A percentile compares a stretch with the other conserved stretches of the same genome.
phyloP scores from a whole-genome alignment of 108 stramenopile genomes.

The Cylindrotheca fusiformis region DNA sequence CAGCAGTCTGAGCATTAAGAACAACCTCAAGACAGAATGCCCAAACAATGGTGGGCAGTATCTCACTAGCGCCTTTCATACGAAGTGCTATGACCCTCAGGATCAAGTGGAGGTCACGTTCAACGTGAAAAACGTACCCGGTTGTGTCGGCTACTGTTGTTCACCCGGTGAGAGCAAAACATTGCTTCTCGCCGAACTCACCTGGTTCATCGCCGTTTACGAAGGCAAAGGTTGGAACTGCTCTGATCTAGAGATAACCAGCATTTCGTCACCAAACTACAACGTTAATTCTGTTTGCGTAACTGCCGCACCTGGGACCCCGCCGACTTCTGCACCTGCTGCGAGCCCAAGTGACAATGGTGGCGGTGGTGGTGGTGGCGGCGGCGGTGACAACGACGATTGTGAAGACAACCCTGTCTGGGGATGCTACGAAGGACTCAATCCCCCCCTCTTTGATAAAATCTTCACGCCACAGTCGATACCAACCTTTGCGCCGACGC shows the following conservation, averaged over 20 bases:
- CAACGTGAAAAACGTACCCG: not conserved
- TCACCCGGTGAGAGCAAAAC: not conserved
- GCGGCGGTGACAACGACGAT: not conserved
- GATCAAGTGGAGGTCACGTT: not conserved
- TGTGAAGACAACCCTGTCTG: not conserved
- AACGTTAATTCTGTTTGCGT: not conserved
- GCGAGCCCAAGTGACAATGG: too few species aligned
- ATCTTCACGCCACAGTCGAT: not conserved
- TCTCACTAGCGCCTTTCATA: not conserved
- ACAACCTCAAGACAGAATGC: not conserved
- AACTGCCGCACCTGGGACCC: not conserved
- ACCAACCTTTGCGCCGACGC: not conserved
- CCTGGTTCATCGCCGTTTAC: not conserved
- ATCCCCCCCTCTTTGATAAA: not conserved
- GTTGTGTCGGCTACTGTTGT: not conserved
- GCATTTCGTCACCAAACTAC: not conserved
- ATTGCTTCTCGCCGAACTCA: not conserved
- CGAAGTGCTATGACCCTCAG: not conserved
- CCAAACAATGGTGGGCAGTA: not conserved
- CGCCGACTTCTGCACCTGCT: not conserved
- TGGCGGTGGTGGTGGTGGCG: too few species aligned
- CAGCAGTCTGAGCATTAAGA: not conserved
- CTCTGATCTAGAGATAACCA: not conserved
- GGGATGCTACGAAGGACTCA: not conserved
- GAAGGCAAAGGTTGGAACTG: not conserved